Conservation (phyloP, 805 yeast genomes). For the Metschnikowia arizonensis region DNA sequence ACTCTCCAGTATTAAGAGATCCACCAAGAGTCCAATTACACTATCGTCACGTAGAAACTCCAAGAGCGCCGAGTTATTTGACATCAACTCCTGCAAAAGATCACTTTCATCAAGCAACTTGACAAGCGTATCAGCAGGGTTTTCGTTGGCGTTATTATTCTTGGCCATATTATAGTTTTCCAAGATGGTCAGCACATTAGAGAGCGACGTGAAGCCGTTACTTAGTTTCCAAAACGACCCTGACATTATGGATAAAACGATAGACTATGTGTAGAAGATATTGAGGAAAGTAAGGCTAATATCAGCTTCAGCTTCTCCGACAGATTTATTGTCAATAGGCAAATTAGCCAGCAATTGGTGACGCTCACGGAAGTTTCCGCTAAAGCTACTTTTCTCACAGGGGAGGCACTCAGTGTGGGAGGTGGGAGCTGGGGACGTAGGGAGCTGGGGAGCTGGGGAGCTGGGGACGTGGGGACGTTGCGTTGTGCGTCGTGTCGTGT, state of each 20-base stretch:
- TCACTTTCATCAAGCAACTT: constrained; percentile 42
- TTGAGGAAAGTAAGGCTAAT: no score
- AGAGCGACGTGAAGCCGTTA: constrained; percentile 42
- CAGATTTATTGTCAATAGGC: no score
- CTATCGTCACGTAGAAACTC: constrained; percentile 60
- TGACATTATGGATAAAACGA: constrained; percentile 27
- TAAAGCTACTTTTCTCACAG: not conserved
- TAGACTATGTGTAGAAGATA: not conserved
- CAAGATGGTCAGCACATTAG: constrained; percentile 38
- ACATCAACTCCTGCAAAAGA: constrained; percentile 49
- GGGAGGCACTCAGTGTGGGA: not conserved
- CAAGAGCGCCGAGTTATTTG: constrained; percentile 71
- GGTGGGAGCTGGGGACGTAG: no score
- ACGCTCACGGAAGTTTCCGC: not conserved
- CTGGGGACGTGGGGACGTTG: no score
- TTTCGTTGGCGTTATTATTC: constrained; percentile 10
- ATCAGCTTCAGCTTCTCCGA: no score
- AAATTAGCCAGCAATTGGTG: no score
- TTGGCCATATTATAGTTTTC: constrained; percentile 29
- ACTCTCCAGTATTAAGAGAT: constrained; percentile 30
- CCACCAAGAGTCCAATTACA: constrained; percentile 35
- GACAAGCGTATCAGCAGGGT: constrained; percentile 26
- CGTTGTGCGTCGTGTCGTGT: no score
- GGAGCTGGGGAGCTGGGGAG: no score
- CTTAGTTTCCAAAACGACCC: constrained; percentile 47